These are phyloP conservation scores for Tolypocladium cylindrosporum DNA, from an alignment of 2,329 filamentous ascomycete genomes.

Conservation along the genomic window DNA sequence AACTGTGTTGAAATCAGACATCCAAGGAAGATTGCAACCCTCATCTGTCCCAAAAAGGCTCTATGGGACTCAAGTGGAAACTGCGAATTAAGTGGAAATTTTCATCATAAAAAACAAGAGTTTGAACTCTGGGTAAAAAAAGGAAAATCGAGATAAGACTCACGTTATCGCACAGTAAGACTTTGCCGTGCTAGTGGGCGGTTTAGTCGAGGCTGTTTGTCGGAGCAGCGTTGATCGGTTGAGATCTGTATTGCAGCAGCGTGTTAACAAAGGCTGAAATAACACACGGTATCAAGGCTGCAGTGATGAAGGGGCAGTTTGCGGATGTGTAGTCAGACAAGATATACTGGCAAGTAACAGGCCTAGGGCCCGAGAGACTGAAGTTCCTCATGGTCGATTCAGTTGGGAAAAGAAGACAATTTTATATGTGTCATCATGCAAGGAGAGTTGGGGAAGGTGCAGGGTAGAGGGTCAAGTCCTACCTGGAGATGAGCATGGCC, in stretches of 20 bases:
- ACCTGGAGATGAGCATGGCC: slow-evolving; percentile 8
- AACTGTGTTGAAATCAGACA: slow-evolving; percentile 47
- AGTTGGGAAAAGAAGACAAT: slow-evolving; percentile 78
- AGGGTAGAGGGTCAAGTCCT: slow-evolving; percentile 11
- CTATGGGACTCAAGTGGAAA: slow-evolving; percentile 71
- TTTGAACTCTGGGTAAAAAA: slow-evolving; percentile 1
- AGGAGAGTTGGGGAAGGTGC: slow-evolving; percentile 10
- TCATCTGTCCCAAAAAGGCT: slow-evolving; percentile 64
- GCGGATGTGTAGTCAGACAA: slow-evolving; percentile 51
- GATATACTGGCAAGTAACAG: slow-evolving; percentile 90
- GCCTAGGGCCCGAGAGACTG: slow-evolving; percentile 57
- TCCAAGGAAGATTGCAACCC: slow-evolving; percentile 62
- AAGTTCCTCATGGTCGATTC: slow-evolving; percentile 80
- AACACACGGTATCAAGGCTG: not conserved
- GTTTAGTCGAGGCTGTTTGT: not conserved
- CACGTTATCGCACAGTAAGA: not conserved
- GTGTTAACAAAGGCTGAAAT: slow-evolving; percentile 1
- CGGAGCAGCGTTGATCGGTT: not conserved
- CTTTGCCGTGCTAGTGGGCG: not conserved
- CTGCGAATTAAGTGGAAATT: slow-evolving; percentile 71
- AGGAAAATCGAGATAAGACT: slow-evolving; percentile 6
- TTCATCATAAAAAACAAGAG: slow-evolving; percentile 51
- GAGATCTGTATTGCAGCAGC: not conserved
- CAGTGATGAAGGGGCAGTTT: slow-evolving; percentile 3
- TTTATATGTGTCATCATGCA: slow-evolving; percentile 62